phyloP scores from a whole-genome alignment of 192 early-diverging fungal species.

The Backusella sp. region DNA sequence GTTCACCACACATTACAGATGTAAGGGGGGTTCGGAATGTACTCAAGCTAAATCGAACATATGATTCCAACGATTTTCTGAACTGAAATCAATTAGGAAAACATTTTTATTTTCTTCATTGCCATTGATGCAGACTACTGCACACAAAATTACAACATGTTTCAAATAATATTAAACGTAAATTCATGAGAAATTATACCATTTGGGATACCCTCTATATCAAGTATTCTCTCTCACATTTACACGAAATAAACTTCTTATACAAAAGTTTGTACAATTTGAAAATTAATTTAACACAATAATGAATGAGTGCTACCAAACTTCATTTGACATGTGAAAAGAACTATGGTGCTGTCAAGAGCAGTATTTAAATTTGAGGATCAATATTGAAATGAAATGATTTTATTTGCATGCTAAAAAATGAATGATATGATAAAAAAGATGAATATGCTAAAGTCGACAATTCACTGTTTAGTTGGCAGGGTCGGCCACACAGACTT shows the following conservation, averaged over 20 bases:
- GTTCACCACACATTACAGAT: too few species aligned
- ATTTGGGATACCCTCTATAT: too few species aligned
- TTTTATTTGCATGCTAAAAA: background rate
- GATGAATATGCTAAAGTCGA: background rate
- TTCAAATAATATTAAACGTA: too few species aligned
- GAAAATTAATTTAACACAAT: background rate
- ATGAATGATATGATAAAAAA: background rate
- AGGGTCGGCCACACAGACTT: background rate
- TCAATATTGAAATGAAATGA: background rate
- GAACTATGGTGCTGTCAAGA: background rate
- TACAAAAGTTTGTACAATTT: background rate
- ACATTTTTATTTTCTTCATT: too few species aligned
- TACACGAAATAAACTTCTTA: background rate
- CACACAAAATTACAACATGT: too few species aligned
- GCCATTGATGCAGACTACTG: too few species aligned
- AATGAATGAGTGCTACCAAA: background rate
- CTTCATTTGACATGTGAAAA: background rate
- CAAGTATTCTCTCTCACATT: too few species aligned
- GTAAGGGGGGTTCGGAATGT: too few species aligned
- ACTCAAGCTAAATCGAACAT: too few species aligned
- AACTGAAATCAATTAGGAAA: too few species aligned
- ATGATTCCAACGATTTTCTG: too few species aligned
- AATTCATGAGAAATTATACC: too few species aligned
- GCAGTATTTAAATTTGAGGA: background rate
- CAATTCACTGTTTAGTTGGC: background rate